Base-by-base conservation (phyloP, 208 protist species). In the Polymyxa betae region DNA sequence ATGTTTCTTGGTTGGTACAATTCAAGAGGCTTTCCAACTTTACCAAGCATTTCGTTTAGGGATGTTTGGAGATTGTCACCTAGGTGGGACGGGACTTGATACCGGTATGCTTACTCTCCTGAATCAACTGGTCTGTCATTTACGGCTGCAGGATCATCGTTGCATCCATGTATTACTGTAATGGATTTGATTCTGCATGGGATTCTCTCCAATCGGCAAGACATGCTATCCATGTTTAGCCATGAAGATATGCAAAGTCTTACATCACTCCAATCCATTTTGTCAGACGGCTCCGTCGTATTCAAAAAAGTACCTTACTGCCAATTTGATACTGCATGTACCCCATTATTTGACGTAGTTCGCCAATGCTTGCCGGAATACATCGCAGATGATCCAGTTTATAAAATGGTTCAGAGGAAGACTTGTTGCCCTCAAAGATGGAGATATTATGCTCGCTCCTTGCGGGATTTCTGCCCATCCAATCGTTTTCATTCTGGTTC, bases 401-500 rank as follows among this genome's bases (percentile, higher is more conserved):
- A 16, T 66, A 32, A 16, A 29, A 66, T 32, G 16, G 20, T 29
- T 66, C 20, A 16, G 54, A 66, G 29, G 29, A 16, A 66, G 29
- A 29, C 29, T 66, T 16, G 29, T 29, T 32, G 16, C 54, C 20
- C 54, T 66, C 54, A 66, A 66, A 29, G 54, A 89, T 88, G 88
- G 88, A 29, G 88, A 89, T 20, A 12, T 54, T 32, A 89, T 89
- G 88, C 41, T 89, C n/a, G 64, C 88, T 12, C 88, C 88, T 54
- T 38, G 32, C 88, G 88, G 88, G 29, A n/a, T 24, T 89, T 38
- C 45, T 16, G 88, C 44, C 38, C 43, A 88, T 43, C 88, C 88
- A 44, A 32, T 88, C 24, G 88, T 89, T 88, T 89, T 88, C 38
- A 88, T 89, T 89, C 88, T 89, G n/a, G 88, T 88, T 16, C 43